phyloP scores from a whole-genome alignment of 352 stramenopile species.

The Elongisporangium senticosum region DNA sequence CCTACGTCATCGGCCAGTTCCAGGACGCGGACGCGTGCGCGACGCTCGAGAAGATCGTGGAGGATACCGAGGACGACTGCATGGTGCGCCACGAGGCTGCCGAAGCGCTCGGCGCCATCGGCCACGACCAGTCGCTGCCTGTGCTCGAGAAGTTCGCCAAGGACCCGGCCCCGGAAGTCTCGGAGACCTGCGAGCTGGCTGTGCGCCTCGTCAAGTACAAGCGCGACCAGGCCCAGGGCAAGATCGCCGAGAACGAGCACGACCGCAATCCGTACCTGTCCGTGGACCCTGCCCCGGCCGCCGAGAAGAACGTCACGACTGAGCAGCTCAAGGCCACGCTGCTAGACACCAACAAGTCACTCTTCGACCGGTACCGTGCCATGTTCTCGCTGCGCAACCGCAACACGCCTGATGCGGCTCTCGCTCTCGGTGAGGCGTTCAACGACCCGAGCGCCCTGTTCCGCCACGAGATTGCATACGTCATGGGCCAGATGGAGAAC shows the following conservation, averaged over 20 bases:
- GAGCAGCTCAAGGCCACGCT: slow-evolving; percentile 85
- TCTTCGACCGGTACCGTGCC: slow-evolving; percentile 94
- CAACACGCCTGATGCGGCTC: slow-evolving; percentile 84
- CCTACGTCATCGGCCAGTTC: slow-evolving; percentile 98
- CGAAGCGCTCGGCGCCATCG: slow-evolving; percentile 97
- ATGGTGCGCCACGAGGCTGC: slow-evolving; percentile 93
- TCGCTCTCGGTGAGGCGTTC: slow-evolving; percentile 72
- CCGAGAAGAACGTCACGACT: slow-evolving; percentile 61
- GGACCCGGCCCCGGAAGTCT: slow-evolving; percentile 87
- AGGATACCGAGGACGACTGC: slow-evolving; percentile 84
- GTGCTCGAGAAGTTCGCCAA: slow-evolving; percentile 83
- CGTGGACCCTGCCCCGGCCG: slow-evolving; percentile 93
- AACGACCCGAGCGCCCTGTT: slow-evolving; percentile 80
- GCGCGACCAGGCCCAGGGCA: slow-evolving; percentile 38
- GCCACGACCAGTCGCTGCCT: slow-evolving; percentile 61
- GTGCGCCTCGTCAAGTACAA: slow-evolving; percentile 93
- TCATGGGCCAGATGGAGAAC: slow-evolving; percentile 93
- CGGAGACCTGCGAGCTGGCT: slow-evolving; percentile 93
- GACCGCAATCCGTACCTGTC: slow-evolving; percentile 91
- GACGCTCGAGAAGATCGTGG: slow-evolving; percentile 70
- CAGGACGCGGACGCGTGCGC: slow-evolving; percentile 84
- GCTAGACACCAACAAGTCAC: slow-evolving; percentile 67
- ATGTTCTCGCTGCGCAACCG: slow-evolving; percentile 99
- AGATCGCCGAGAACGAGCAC: slow-evolving; percentile 49
- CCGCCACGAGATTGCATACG: slow-evolving; percentile 90